A percentile compares a stretch with the other conserved stretches of the same genome.
These are phyloP conservation scores for Mycena sp. DNA, from an alignment of 1,284 basidiomycete genomes.

Conservation along the genomic window DNA sequence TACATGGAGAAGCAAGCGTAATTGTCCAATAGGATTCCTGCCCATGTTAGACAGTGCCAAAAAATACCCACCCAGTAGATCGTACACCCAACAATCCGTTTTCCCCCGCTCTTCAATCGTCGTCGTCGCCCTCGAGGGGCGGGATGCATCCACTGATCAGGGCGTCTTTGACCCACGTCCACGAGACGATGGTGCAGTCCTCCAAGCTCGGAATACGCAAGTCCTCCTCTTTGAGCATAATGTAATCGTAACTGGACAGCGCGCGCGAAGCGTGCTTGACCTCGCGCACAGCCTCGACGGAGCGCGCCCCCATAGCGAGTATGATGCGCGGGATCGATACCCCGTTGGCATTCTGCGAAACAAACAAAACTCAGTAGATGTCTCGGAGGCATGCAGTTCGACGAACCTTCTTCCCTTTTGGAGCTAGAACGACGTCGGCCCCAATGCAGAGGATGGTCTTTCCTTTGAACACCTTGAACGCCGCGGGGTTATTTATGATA, in stretches of 20 bases:
- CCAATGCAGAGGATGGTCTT: constrained; percentile 67
- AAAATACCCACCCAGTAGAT: neutral
- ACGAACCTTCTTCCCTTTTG: neutral
- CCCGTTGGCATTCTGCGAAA: neutral
- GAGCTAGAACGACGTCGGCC: constrained; percentile 61
- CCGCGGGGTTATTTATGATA: constrained; percentile 65
- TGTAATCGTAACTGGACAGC: constrained; percentile 58
- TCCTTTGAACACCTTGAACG: constrained; percentile 62
- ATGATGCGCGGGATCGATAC: constrained; percentile 63
- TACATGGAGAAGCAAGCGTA: neutral
- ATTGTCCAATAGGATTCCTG: neutral
- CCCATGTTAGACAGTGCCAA: neutral
- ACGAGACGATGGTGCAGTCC: constrained; percentile 52
- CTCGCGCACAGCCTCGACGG: constrained; percentile 63
- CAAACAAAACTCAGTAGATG: neutral
- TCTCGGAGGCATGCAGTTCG: neutral
- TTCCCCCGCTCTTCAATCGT: neutral
- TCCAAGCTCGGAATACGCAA: constrained; percentile 42
- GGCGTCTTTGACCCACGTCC: constrained; percentile 81
- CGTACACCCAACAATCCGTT: neutral
- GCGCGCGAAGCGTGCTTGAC: constrained; percentile 45
- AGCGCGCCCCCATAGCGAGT: constrained; percentile 76
- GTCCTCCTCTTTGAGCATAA: constrained; percentile 67
- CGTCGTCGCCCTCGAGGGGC: neutral
- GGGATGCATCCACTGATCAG: constrained; percentile 17